These are phyloP conservation scores for Candida pseudoglaebosa DNA, from an alignment of 805 yeast species.

Conservation along the genomic window DNA sequence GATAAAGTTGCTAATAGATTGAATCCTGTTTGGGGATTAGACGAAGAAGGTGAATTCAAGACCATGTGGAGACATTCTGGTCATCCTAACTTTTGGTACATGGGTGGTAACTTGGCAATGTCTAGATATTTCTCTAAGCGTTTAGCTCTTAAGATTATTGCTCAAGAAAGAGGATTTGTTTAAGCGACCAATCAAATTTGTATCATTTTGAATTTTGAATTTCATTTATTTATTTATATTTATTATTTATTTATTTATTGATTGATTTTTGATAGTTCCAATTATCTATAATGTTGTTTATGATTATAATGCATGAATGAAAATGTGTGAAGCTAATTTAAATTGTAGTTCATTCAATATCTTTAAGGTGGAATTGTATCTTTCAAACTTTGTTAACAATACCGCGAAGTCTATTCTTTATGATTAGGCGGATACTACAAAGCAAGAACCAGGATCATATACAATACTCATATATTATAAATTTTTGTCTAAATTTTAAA, in stretches of 20 bases:
- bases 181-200: neutral
- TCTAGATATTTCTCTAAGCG: conserved; percentile 37
- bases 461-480: too few species aligned
- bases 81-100: conserved; percentile 36
- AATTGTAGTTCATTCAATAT: too few species aligned
- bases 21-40: conserved; percentile 41
- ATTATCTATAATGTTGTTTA: neutral
- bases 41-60: conserved; percentile 40
- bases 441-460: too few species aligned
- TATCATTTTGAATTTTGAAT: neutral
- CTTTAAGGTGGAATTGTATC: too few species aligned
- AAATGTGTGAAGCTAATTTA: too few species aligned
- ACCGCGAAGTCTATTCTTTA: too few species aligned
- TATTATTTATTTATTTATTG: conserved; percentile 2
- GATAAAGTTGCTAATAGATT: conserved; percentile 29
- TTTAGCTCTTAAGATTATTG: conserved; percentile 39
- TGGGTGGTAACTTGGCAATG: conserved; percentile 40
- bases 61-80: conserved; percentile 39
- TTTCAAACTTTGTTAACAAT: too few species aligned
- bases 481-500: too few species aligned
- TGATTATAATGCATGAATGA: neutral
- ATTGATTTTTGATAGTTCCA: neutral
- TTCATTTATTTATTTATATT: neutral
- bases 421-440: too few species aligned
- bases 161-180: conserved; percentile 13